Evolutionary conservation across 2,329 filamentous ascomycete species (phyloP).

Genomic region (Mycosphaerella sp.): DNA sequence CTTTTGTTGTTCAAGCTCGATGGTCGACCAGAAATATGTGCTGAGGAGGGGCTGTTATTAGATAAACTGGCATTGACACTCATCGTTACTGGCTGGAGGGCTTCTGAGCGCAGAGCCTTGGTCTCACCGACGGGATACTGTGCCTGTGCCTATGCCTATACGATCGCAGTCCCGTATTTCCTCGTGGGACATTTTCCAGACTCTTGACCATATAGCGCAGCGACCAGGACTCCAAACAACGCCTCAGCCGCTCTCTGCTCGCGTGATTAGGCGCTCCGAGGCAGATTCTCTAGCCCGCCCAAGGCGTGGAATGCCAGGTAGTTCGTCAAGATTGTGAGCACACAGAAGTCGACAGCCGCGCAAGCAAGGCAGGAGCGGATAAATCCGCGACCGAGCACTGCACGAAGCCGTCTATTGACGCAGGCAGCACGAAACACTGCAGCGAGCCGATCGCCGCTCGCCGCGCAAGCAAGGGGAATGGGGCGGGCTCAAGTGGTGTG

Average conservation of each 20-base stretch:
- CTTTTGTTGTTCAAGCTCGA: slow-evolving; percentile 9
- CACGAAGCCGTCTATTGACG: slow-evolving; percentile 11
- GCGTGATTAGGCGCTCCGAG: slow-evolving; percentile 12
- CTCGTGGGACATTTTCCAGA: slow-evolving; percentile 30
- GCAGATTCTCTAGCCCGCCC: slow-evolving; percentile 1
- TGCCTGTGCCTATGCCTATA: slow-evolving; percentile 35
- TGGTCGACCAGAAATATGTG: slow-evolving; percentile 9
- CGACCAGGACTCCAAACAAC: slow-evolving; percentile 8
- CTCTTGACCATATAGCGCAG: slow-evolving; percentile 15
- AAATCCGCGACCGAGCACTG: slow-evolving; percentile 19
- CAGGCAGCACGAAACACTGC: slow-evolving; percentile 9
- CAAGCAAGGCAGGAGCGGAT: slow-evolving; percentile 15
- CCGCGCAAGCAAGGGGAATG: slow-evolving; percentile 7
- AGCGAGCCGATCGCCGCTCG: not conserved
- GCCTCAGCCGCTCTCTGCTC: slow-evolving; percentile 8
- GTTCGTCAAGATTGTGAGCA: slow-evolving; percentile 9
- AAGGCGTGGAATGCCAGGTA: slow-evolving; percentile 1
- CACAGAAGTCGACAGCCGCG: slow-evolving; percentile 19
- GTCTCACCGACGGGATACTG: slow-evolving; percentile 27
- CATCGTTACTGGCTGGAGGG: slow-evolving; percentile 22
- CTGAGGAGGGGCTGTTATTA: slow-evolving; percentile 16
- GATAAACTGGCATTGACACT: slow-evolving; percentile 27
- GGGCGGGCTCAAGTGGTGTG: not conserved
- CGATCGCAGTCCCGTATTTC: slow-evolving; percentile 29
- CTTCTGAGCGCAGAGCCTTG: slow-evolving; percentile 11